Evolutionary conservation across 1,139 yeast species (phyloP), one percentile per base, ranked within the genome.

Genomic region (Candida tropicalis): DNA sequence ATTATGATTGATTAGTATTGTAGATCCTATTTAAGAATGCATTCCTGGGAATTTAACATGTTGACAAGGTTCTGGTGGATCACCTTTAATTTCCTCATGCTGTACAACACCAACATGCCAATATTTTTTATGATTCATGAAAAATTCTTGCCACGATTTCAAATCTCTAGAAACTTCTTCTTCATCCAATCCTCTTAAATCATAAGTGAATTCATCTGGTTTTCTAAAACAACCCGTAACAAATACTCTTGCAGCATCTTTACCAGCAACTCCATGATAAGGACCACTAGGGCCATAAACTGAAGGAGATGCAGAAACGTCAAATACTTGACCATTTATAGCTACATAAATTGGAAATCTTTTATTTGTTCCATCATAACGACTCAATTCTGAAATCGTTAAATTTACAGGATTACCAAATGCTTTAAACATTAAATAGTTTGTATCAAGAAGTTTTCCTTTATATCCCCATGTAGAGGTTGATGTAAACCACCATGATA

Each of bases 161-260:
- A 73, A 51, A 44, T 70, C 75, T 2, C 43, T 38, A 9, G 39
- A 40, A 0, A 66, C 70, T 43, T 70, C 77, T 0, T 45, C 54
- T 9, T 52, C 47, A 45, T 72, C 74, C 26, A 86, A 60, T 0
- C 87, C 95, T 23, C 95, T 63, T 35, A 87, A 60, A 58, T 87
- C 95, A 57, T 81, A 77, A 0, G 91, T 87, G 54, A 75, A 69
- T 51, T 81, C 82, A 41, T 76, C 81, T 13, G 68, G 73, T 16
- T 76, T 73, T 35, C 65, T 60, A 51, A 87, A 79, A 56, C 96
- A 87, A 4, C 95, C 95, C 1, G 93, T 87, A 3, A 82, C 84
- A 54, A 79, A 83, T 20, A 89, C 89, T 38, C 96, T 65, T 0
- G 93, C 84, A 35, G 81, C 77, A 58, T 88, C 96, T 38, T 65